Conservation (phyloP, 805 yeast species). For the Cyberlindnera japonica region DNA sequence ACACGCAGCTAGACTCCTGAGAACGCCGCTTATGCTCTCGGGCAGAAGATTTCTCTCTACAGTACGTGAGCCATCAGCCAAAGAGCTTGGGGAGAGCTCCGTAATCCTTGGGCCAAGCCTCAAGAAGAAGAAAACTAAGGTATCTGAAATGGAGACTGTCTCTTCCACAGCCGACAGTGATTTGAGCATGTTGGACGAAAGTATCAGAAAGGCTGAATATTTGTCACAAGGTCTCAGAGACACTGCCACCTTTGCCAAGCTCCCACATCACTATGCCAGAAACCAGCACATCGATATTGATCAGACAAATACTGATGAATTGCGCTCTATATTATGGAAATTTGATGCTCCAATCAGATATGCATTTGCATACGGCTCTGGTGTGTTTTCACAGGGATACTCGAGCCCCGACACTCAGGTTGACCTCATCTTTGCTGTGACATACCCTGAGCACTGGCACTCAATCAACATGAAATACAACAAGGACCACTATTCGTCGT, state of each 20-base stretch:
- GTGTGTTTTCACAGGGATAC: conserved; percentile 79
- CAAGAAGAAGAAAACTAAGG: conserved; percentile 1
- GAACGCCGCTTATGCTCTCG: neutral
- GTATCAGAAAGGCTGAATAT: conserved; percentile 26
- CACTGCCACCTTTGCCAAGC: conserved; percentile 19
- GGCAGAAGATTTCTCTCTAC: conserved; percentile 20
- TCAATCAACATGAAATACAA: conserved; percentile 59
- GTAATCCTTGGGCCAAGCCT: conserved; percentile 16
- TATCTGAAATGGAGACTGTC: neutral
- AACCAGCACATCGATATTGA: conserved; percentile 55
- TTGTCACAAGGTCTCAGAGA: conserved; percentile 19
- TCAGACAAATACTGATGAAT: conserved; percentile 35
- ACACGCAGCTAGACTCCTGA: neutral
- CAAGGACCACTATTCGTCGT: conserved; percentile 74
- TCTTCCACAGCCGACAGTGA: conserved; percentile 10
- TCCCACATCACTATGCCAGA: conserved; percentile 55
- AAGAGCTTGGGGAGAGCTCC: conserved; percentile 24
- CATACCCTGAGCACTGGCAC: conserved; percentile 76
- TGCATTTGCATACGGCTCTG: conserved; percentile 94
- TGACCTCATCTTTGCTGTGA: conserved; percentile 81
- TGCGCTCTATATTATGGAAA: conserved; percentile 47
- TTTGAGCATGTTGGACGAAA: conserved; percentile 22
- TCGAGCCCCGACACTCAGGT: conserved; percentile 57
- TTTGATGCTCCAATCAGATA: conserved; percentile 72
- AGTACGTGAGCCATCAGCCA: conserved; percentile 21